A percentile compares a stretch with the other conserved stretches of the same genome.
Conservation (phyloP, 495 filamentous ascomycete species). For the Penicillium turbatum region DNA sequence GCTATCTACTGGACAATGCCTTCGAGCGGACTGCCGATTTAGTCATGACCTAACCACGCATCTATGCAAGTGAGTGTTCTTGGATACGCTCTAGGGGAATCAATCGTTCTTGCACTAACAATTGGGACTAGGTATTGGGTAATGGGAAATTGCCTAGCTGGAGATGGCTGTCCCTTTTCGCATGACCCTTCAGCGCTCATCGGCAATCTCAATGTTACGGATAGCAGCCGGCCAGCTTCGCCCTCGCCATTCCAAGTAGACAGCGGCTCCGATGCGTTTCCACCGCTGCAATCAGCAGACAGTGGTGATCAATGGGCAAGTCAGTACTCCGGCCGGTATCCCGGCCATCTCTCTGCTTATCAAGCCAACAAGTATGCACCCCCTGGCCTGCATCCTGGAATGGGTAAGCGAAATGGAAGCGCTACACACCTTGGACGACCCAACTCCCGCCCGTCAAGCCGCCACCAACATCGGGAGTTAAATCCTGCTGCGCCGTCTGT, state of each 20-base stretch:
- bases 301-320: slow-evolving; percentile 56
- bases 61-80: slow-evolving; percentile 85
- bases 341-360: slow-evolving; percentile 28
- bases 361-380: slow-evolving; percentile 27
- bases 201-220: slow-evolving; percentile 60
- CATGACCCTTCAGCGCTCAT: slow-evolving; percentile 87
- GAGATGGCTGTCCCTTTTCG: slow-evolving; percentile 92
- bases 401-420: slow-evolving; percentile 51
- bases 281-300: slow-evolving; percentile 57
- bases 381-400: slow-evolving; percentile 31
- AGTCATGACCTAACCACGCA: slow-evolving; percentile 94
- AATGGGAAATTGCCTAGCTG: slow-evolving; percentile 92
- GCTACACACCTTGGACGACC: slow-evolving; percentile 48
- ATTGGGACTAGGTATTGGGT: slow-evolving; percentile 74
- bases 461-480: slow-evolving; percentile 68
- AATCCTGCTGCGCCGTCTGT: slow-evolving; percentile 69
- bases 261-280: slow-evolving; percentile 71
- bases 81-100: background rate
- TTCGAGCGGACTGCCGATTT: slow-evolving; percentile 93
- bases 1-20: slow-evolving; percentile 85
- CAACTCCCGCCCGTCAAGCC: slow-evolving; percentile 80
- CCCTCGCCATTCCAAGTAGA: slow-evolving; percentile 72
- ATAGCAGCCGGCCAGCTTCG: slow-evolving; percentile 41
- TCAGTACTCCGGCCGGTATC: slow-evolving; percentile 43
- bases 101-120: slow-evolving; percentile 1